Evolutionary conservation across 2,329 filamentous ascomycete species (phyloP).

Genomic region (Aspergillus unguis): DNA sequence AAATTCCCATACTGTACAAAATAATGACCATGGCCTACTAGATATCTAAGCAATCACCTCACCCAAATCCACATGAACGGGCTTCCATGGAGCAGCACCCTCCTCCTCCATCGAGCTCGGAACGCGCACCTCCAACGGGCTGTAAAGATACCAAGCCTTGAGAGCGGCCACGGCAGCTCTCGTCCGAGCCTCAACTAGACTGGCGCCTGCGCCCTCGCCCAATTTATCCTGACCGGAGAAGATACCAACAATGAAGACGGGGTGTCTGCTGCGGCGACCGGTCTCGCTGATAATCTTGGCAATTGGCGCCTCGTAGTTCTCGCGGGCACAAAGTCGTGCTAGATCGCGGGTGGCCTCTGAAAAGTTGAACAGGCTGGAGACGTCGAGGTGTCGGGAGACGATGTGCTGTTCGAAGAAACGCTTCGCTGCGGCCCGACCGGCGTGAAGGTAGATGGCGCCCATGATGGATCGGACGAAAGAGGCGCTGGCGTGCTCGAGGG

Average conservation of each 20-base stretch:
- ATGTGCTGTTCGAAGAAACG: conserved; percentile 81
- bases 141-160: conserved; percentile 96
- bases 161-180: conserved; percentile 80
- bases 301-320: conserved; percentile 83
- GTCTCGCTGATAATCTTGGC: conserved; percentile 89
- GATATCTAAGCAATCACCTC: conserved; percentile 58
- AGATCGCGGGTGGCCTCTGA: conserved; percentile 79
- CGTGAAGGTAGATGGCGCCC: conserved; percentile 81
- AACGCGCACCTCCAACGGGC: conserved; percentile 64
- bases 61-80: conserved; percentile 66
- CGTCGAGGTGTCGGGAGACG: conserved; percentile 71
- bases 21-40: conserved; percentile 14
- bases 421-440: conserved; percentile 73
- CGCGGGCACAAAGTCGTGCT: conserved; percentile 74
- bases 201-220: conserved; percentile 80
- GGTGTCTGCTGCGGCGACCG: conserved; percentile 75
- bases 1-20: conserved; percentile 41
- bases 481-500: conserved; percentile 61
- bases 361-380: conserved; percentile 79
- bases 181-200: conserved; percentile 70
- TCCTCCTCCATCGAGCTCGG: conserved; percentile 67
- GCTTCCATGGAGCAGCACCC: conserved; percentile 61
- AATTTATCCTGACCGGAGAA: conserved; percentile 89
- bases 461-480: conserved; percentile 79
- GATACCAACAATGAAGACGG: conserved; percentile 91